Evolutionary conservation across 2,329 filamentous ascomycete species (phyloP), one percentile per base, ranked within the genome.

Genomic region (Pestalotiopsis sp.): DNA sequence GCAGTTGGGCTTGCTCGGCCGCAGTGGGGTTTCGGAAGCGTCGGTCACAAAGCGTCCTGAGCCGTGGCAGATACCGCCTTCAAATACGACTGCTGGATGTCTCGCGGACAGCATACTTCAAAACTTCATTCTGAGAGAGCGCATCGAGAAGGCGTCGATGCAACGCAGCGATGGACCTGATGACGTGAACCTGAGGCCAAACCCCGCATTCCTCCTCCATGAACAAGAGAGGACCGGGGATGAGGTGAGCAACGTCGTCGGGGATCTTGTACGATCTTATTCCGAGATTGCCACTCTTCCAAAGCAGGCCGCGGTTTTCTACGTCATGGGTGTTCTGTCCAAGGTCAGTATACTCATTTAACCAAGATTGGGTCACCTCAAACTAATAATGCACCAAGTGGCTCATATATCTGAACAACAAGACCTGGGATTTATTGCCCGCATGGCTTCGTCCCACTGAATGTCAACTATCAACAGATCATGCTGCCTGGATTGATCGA

Each of bases 181-280:
- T 5, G 2, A 67, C 67, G 2, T 68, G 68, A 5, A 64, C 0
- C 64, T 72, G 13, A 70, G 73, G 12, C 76, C 76, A 0, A 76
- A 77, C 57, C 64, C 76, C 49, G 70, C 70, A 25, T 73, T 75
- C 3, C 64, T 78, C 14, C 64, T 78, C 4, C 72, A 77, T 25
- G 69, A 72, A 58, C 69, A 73, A 62, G 69, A 68, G 36, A 69
- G 71, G 3, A 75, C 75, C 0, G 71, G 73, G 23, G 77, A 78
- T 59, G 73, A 76, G 12, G 77, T 77, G n/a, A 78, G 76, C 69
- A 76, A 78, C 38, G 73, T 79, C 31, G 76, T 77, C 7, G 77
- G 76, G 1, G 76, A 77, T 45, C 72, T 79, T 39, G 68, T 79
- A 1, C 70, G 75, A 63, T 76, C 75, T 4, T 78, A 78, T 67